Evolutionary conservation across 306 rosid species (phyloP), one percentile per base, ranked within the genome.

Genomic region (Casuarina glauca): DNA sequence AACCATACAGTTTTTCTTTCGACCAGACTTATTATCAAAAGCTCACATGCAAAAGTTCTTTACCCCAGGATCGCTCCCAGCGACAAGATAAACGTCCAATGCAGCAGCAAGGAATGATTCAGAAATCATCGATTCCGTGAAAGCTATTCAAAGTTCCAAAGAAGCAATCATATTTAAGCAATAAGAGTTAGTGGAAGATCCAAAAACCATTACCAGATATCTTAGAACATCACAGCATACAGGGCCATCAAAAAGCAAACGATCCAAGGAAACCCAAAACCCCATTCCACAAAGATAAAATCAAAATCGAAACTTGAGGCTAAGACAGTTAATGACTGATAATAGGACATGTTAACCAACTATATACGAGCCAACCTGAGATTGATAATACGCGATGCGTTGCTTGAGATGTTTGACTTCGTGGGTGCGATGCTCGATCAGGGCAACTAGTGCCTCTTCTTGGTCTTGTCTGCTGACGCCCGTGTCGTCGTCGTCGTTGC

Each of bases 371-470:
- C 45, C 5, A 79, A 93, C 99, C 99, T 95, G 97, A 41, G 89
- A 74, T 73, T 77, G 74, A 79, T 91, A 91, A 87, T 93, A 95
- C 17, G 89, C 26, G 82, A 87, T 3, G 48, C 93, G 96, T 6
- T 80, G 85, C 53, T 84, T 89, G 58, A 89, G 83, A 79, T 87
- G 81, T 48, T 82, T 74, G 50, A 95, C 96, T 90, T 91, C 99
- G 55, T 43, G 75, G 60, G 93, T 82, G 4, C 97, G 97, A 76
- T 93, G 97, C 72, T 95, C 97, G 84, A 93, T 89, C 13, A 95
- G 75, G 72, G 97, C 94, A 4, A 93, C 93, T 75, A 95, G 85
- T 49, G 93, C 90, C 84, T 93, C 97, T 20, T 93, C 99, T 48
- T 88, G 96, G 73, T 91, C 97, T 81, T 87, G 84, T 15, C 70